A percentile compares a stretch with the other conserved stretches of the same genome.
Conservation (phyloP, 164 flowering plant species). For the Euptelea pleiosperma region DNA sequence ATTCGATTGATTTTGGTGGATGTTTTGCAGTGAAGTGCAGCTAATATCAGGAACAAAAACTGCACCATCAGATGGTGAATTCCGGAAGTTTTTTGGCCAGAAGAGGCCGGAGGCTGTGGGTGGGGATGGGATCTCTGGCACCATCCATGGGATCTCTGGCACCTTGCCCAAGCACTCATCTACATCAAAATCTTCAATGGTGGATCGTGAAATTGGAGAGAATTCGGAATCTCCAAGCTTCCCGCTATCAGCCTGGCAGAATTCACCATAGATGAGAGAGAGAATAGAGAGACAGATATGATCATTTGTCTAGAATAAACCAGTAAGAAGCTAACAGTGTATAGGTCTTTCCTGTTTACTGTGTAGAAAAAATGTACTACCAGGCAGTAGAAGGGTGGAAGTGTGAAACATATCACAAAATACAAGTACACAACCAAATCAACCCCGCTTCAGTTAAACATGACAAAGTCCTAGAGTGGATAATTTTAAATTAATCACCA, state of each 20-base stretch:
- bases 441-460: too few species aligned
- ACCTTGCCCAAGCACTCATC: constrained; percentile 59
- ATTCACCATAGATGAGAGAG: constrained; percentile 7
- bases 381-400: background rate
- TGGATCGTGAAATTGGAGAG: constrained; percentile 44
- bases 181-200: constrained; percentile 40
- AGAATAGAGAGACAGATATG: background rate
- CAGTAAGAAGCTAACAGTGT: background rate
- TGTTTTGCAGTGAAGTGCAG: constrained; percentile 16
- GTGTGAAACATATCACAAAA: background rate
- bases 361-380: background rate
- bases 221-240: constrained; percentile 62
- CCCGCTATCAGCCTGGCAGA: constrained; percentile 58
- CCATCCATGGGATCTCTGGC: constrained; percentile 57
- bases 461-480: too few species aligned
- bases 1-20: constrained; percentile 10
- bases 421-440: too few species aligned
- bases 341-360: background rate
- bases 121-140: constrained; percentile 64
- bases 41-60: constrained; percentile 68
- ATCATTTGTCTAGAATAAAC: background rate
- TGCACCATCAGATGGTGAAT: constrained; percentile 23
- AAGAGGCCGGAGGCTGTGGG: constrained; percentile 72
- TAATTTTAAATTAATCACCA: too few species aligned
- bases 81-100: constrained; percentile 50